A percentile compares a stretch with the other conserved stretches of the same genome.
Conservation (phyloP, 805 yeast species). For the Candida pini region DNA sequence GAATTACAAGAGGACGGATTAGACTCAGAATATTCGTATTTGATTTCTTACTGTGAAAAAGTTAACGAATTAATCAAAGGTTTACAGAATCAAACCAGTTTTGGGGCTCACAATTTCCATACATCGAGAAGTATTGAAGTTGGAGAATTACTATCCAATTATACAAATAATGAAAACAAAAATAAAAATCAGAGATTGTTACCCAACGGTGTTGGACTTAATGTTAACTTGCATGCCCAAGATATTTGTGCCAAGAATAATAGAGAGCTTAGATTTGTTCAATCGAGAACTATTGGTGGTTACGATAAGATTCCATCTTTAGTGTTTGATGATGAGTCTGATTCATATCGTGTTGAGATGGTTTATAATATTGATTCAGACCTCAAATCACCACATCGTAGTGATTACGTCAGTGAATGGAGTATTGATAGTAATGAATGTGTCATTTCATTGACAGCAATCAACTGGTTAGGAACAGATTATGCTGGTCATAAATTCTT, state of each 20-base stretch:
- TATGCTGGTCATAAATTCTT: constrained; percentile 8
- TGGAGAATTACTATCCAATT: constrained; percentile 3
- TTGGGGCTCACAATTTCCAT: constrained; percentile 18
- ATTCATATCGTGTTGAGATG: constrained; percentile 7
- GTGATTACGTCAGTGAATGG: constrained; percentile 11
- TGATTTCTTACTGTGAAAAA: constrained; percentile 9
- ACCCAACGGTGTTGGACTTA: constrained; percentile 43
- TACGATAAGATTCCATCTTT: constrained; percentile 18
- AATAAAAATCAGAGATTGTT: constrained; percentile 26
- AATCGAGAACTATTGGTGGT: constrained; percentile 41
- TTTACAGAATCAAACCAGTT: constrained; percentile 2
- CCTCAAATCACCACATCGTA: constrained; percentile 1
- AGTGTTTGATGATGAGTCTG: constrained; percentile 3
- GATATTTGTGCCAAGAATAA: constrained; percentile 34
- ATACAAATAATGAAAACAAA: constrained; percentile 7
- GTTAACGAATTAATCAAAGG: constrained; percentile 9
- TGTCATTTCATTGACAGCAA: constrained; percentile 16
- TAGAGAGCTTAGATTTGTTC: constrained; percentile 27
- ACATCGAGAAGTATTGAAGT: constrained; percentile 11
- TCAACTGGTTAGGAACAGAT: constrained; percentile 18
- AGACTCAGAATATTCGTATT: constrained; percentile 7
- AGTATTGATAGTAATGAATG: constrained; percentile 13
- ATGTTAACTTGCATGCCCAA: constrained; percentile 35
- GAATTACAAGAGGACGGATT: constrained; percentile 8
- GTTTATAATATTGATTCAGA: constrained; percentile 15